Base-by-base conservation (phyloP, 2,329 filamentous ascomycete species). In the Alternaria triticina region DNA sequence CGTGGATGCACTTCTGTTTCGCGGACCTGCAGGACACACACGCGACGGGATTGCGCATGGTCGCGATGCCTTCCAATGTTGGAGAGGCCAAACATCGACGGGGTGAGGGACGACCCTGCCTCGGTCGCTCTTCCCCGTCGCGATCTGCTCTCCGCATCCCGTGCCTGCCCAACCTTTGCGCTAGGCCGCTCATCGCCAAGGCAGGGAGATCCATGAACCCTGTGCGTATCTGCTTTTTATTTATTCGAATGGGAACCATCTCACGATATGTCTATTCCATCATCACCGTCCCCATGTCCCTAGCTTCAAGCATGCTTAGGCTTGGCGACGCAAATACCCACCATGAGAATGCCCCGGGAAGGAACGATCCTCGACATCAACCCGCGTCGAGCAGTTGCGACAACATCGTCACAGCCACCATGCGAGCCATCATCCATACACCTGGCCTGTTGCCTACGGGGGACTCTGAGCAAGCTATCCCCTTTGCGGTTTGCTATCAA, bases 1-100 rank as follows among this genome's bases (percentile, higher is more conserved):
- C 71, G 69, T 81, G 79, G 58, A 80, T 75, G 70, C 79, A 80
- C 65, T 76, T 75, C 62, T 80, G 79, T 70, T 81, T 81, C 12
- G 78, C 78, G 63, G 72, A 77, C 44, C 79, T 73, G 55, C 79
- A 81, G 44, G 78, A 73, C 20, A 79, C 71, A 54, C 79, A 81
- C 12, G 79, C 79, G 23, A 81, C 75, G 20, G 79, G 79, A 61
- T 81, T 81, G 61, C 79, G 70, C 79, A 81, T 81, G 20, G 59
- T 57, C 36, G 51, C 51, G 55, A 56, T 44, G 45, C 8, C 23
- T 25, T 36, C 33, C 33, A 36, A 36, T 36, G 33, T 36, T 7
- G 25, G 33, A 27, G 28, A 30, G 30, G 9, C 17, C 36, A 52
- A 12, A 49, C 55, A 47, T 46, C 10, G 43, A 40, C 23, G 36